Base-by-base conservation (phyloP, 176 grass and related monocot genomes). In the Triticum dicoccoides region DNA sequence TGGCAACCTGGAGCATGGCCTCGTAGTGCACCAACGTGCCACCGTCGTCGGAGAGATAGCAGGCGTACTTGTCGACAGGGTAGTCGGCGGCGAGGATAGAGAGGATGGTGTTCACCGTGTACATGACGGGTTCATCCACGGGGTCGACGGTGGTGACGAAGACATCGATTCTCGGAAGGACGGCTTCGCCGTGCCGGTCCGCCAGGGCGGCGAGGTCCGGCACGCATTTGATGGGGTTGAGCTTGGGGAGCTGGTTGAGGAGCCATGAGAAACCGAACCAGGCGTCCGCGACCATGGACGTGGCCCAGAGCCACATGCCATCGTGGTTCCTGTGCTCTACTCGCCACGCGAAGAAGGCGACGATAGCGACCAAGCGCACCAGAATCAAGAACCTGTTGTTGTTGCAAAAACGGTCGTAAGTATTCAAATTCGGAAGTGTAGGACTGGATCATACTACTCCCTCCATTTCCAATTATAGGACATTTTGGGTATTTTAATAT, bases 61-160 rank as follows among this genome's bases (percentile, higher is more conserved):
- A 91, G 4, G 89, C 85, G 4, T 80, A 38, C 76, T 29, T 91
- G 4, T 87, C 89, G 2, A 84, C 68, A 0, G 89, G 89, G 85
- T 91, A 91, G 68, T 91, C 89, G 12, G 85, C 37, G 75, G 89
- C 89, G 30, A 91, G 80, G 80, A 91, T 91, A 13, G 89, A 91
- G 67, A 87, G 89, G 6, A 91, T 51, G 45, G 89, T 68, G 81
- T 91, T 91, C 9, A 87, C 89, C 0, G 81, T 91, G 89, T 80
- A 87, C 4, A 91, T 0, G 35, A 87, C 67, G 9, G 85, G 85
- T 17, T 91, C 89, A 27, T 91, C 85, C 14, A 84, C 75, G 0
- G 89, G 89, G 45, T 91, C 85, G 8, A 80, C 76, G 35, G 89
- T 91, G 59, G 85, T 87, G 68, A 91, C 20, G 45, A 91, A 87